phyloP scores from a whole-genome alignment of 2,329 filamentous ascomycete species.

The Penicillium sp. region DNA sequence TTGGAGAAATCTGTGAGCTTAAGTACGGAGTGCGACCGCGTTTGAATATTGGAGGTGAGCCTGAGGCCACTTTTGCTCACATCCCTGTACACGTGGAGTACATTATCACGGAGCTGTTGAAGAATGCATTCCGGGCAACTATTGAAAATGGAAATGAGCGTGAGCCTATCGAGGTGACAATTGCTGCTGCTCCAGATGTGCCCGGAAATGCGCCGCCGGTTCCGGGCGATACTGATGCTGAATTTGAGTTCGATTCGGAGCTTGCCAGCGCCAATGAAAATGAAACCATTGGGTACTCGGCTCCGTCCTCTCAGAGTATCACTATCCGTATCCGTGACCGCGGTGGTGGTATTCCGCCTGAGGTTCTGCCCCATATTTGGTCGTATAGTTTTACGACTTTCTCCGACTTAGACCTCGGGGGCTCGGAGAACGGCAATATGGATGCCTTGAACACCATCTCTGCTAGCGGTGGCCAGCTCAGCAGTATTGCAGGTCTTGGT shows the following conservation, averaged over 20 bases:
- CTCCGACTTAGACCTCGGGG: constrained; percentile 60
- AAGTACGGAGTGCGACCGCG: constrained; percentile 87
- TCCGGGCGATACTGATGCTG: constrained; percentile 30
- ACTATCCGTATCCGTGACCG: constrained; percentile 94
- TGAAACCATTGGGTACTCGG: constrained; percentile 35
- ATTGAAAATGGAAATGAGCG: constrained; percentile 77
- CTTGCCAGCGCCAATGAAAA: constrained; percentile 32
- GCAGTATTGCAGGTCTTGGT: constrained; percentile 86
- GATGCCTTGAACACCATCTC: constrained; percentile 76
- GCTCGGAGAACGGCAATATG: constrained; percentile 54
- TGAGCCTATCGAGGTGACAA: constrained; percentile 87
- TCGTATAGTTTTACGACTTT: constrained; percentile 98
- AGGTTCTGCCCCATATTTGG: constrained; percentile 85
- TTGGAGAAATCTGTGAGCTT: constrained; percentile 93
- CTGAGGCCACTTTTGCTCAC: constrained; percentile 85
- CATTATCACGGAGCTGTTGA: constrained; percentile 92
- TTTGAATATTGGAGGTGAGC: constrained; percentile 79
- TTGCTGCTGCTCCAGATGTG: constrained; percentile 67
- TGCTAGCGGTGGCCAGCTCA: constrained; percentile 67
- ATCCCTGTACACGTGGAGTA: constrained; percentile 97
- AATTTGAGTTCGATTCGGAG: constrained; percentile 32
- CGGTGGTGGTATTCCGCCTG: constrained; percentile 87
- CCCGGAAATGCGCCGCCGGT: constrained; percentile 35
- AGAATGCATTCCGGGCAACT: constrained; percentile 93
- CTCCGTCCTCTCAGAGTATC: constrained; percentile 68